phyloP scores from a whole-genome alignment of 495 filamentous ascomycete genomes.

The Penicillium roqueforti region DNA sequence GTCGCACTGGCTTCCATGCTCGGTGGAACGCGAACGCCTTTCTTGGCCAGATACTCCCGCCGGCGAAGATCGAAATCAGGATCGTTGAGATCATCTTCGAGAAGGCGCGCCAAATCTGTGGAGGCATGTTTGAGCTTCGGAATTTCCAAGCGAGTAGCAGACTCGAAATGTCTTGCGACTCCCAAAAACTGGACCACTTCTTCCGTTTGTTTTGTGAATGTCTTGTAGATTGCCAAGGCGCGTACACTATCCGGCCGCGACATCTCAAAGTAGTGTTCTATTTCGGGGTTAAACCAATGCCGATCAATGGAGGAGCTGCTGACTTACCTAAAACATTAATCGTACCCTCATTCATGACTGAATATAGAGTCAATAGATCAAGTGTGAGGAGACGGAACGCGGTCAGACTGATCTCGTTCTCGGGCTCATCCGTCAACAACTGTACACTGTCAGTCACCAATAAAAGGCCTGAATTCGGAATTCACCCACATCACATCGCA shows the following conservation, averaged over 20 bases:
- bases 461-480: neutral
- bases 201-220: conserved; percentile 88
- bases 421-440: conserved; percentile 82
- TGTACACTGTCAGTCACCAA: conserved; percentile 40
- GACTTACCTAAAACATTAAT: conserved; percentile 90
- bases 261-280: conserved; percentile 98
- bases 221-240: conserved; percentile 88
- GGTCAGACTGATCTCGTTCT: conserved; percentile 95
- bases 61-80: conserved; percentile 94
- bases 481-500: conserved; percentile 80
- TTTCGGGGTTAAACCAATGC: conserved; percentile 16
- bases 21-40: conserved; percentile 51
- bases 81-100: conserved; percentile 94
- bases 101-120: conserved; percentile 77
- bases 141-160: conserved; percentile 87
- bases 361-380: conserved; percentile 86
- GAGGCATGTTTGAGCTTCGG: conserved; percentile 98
- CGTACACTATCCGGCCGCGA: conserved; percentile 88
- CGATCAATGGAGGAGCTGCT: neutral
- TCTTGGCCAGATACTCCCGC: conserved; percentile 82
- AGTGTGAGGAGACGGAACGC: conserved; percentile 92
- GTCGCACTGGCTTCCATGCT: conserved; percentile 49
- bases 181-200: conserved; percentile 86
- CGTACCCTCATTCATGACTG: conserved; percentile 93
- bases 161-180: conserved; percentile 82